Base-by-base conservation (phyloP, 2,329 filamentous ascomycete genomes). In the Pseudogymnoascus sp. region DNA sequence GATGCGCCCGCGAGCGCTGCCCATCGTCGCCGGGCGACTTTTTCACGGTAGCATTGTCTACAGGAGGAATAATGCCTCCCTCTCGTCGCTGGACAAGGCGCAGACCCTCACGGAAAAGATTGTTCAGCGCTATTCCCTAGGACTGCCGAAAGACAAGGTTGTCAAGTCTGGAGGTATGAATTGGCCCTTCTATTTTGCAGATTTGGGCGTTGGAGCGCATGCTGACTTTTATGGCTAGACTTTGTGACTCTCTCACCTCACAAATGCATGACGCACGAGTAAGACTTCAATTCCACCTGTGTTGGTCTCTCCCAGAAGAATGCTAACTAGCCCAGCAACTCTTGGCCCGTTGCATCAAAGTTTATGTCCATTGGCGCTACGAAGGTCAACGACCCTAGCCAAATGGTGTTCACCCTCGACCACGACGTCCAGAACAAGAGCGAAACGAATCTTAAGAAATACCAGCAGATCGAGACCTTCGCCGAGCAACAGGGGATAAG, bases 21-120 rank as follows among this genome's bases (percentile, higher is more conserved):
- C 48, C 28, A 19, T 34, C 8, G 11, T 34, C 6, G 48, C 48
- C 5, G 48, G 48, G 25, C 25, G 48, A 19, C n/a, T 31, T 57
- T 57, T 57, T 25, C 25, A 34, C n/a, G 48, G 48, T 57, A 57
- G 48, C 48, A 57, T 57, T 57, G 16, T 57, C 16, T 61, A 39
- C 34, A 57, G 48, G n/a, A 57, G 25, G 61, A 62, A 60, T 5
- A 61, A 63, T 65, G 67, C 66, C 63, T 57, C 48, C 8, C 25
- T 57, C 4, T 64, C 48, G n/a, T 57, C 48, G 34, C 25, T 57
- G n/a, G 48, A 57, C 48, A 57, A 57, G 48, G 48, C 90, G 0
- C 92, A 96, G 77, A 97, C 90, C 2, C 77, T 96, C 62, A 95
- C 90, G 2, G 93, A 97, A 75, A 96, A 96, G 80, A 96, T 97